Percentiles rank a stretch among this genome's conserved stretches.
Evolutionary conservation across 1,284 basidiomycete genomes (phyloP).

Genomic region (Inonotus hispidus): DNA sequence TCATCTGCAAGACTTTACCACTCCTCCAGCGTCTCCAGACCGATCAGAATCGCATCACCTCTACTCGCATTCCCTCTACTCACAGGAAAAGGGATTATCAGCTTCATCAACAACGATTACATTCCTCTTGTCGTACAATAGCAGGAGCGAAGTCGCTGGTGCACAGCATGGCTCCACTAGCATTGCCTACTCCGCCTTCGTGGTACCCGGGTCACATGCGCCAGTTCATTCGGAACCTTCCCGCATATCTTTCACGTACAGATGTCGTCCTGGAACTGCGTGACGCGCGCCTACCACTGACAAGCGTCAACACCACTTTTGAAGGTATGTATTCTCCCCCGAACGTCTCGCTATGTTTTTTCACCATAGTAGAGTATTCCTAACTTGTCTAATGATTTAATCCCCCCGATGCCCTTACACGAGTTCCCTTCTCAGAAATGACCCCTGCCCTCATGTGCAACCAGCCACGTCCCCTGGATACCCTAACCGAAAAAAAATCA

Average conservation of each 20-base stretch:
- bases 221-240: slow-evolving; percentile 75
- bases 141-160: not conserved
- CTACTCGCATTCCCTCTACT: not conserved
- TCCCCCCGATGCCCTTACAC: not conserved
- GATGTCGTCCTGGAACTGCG: slow-evolving; percentile 93
- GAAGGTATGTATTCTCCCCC: slow-evolving; percentile 48
- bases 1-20: not conserved
- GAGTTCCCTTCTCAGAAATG: not conserved
- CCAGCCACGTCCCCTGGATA: slow-evolving; percentile 14
- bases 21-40: not conserved
- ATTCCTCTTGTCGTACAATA: not conserved
- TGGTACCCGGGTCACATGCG: slow-evolving; percentile 99
- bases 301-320: slow-evolving; percentile 87
- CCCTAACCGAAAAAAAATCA: not conserved
- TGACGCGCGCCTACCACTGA: slow-evolving; percentile 89
- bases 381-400: not conserved
- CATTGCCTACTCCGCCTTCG: slow-evolving; percentile 74
- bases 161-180: slow-evolving; percentile 35
- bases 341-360: not conserved
- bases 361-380: not conserved
- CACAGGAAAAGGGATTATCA: not conserved
- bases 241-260: slow-evolving; percentile 71
- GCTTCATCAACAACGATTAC: not conserved
- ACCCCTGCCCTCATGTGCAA: slow-evolving; percentile 7
- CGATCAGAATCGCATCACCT: not conserved